Evolutionary conservation across 1,284 basidiomycete species (phyloP).

Genomic region (Tilletia indica): DNA sequence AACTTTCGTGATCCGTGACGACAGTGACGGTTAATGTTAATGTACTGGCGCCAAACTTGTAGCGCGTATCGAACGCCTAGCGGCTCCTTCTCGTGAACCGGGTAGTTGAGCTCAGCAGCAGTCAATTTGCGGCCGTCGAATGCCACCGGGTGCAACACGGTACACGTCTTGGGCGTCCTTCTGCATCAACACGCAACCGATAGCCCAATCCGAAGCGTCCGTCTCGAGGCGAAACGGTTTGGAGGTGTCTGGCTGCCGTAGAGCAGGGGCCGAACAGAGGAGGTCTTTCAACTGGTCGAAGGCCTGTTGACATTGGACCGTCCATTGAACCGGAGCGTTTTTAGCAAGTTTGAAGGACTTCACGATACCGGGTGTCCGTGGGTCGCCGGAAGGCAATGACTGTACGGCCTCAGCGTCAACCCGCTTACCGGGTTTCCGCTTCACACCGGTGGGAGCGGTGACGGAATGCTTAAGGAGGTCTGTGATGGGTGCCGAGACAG

Average conservation of each 20-base stretch:
- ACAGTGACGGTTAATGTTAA: conserved; percentile 2
- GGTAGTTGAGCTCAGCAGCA: conserved; percentile 10
- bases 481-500: background rate
- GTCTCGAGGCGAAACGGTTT: conserved; percentile 10
- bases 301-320: background rate
- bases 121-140: conserved; percentile 8
- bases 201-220: conserved; percentile 13
- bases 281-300: background rate
- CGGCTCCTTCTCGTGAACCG: conserved; percentile 17
- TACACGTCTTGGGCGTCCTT: background rate
- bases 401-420: too few species aligned
- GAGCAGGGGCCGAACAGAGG: background rate
- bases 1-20: conserved; percentile 16
- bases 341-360: background rate
- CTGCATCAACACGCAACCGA: conserved; percentile 11
- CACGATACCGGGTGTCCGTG: background rate
- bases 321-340: background rate
- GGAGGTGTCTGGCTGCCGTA: background rate
- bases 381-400: too few species aligned
- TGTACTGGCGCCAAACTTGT: conserved; percentile 2
- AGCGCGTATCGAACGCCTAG: conserved; percentile 14
- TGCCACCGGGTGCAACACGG: background rate
- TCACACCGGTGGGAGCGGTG: too few species aligned
- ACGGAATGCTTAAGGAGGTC: conserved; percentile 14
- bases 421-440: too few species aligned